Conservation (phyloP, 129 eudicot species). For the Pittosporum tobira region DNA sequence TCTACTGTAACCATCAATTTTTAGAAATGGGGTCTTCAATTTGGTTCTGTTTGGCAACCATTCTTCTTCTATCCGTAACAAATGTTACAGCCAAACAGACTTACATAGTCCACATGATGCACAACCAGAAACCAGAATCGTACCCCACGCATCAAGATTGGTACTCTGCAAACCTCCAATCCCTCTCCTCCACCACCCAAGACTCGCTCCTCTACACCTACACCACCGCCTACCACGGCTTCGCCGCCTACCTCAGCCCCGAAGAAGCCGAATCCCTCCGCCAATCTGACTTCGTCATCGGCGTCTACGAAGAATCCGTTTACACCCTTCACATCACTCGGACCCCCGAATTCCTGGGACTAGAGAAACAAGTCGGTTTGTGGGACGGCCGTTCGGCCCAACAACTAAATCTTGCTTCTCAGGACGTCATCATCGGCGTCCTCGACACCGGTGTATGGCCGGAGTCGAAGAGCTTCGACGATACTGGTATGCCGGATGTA, state of each 20-base stretch:
- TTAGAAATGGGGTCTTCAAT: conserved; percentile 19
- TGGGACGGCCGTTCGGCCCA: conserved; percentile 45
- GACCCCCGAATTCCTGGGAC: conserved; percentile 75
- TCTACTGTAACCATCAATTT: neutral
- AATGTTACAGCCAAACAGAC: conserved; percentile 23
- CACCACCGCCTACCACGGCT: conserved; percentile 65
- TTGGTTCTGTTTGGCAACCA: conserved; percentile 17
- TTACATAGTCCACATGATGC: conserved; percentile 69
- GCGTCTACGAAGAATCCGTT: conserved; percentile 50
- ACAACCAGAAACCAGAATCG: conserved; percentile 36
- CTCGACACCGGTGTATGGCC: conserved; percentile 88
- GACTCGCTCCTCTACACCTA: conserved; percentile 53
- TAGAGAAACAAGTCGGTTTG: conserved; percentile 28
- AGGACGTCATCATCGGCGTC: conserved; percentile 68
- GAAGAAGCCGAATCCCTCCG: conserved; percentile 37
- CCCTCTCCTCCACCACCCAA: conserved; percentile 28
- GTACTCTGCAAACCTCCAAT: conserved; percentile 47
- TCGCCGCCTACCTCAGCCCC: conserved; percentile 42
- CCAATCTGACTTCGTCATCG: conserved; percentile 28
- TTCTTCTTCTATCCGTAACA: conserved; percentile 14
- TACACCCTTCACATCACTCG: conserved; percentile 83
- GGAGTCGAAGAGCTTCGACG: conserved; percentile 52
- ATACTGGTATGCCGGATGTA: conserved; percentile 38
- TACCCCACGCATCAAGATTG: conserved; percentile 55
- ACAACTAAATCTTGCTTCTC: conserved; percentile 28